Evolutionary conservation across 176 grass and related monocot genomes (phyloP), one percentile per base, ranked within the genome.

Genomic region (Carex cristatella): DNA sequence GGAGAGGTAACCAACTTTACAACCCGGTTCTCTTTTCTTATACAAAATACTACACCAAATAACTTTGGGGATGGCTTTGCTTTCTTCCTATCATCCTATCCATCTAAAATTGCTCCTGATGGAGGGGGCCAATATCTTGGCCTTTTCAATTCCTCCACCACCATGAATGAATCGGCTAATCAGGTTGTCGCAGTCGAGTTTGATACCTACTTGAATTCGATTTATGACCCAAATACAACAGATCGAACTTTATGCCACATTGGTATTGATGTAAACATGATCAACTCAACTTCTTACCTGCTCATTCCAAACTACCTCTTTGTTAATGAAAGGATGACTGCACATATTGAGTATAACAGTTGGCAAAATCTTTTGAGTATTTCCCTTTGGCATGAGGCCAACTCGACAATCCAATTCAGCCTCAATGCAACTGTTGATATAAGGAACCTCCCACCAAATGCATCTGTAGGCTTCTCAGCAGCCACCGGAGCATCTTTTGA

Each of bases 401-500:
- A 44, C 42, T 44, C 5, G 42, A 44, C 0, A 44, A 44, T 7
- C 42, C 4, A 44, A 6, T 44, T 44, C 42, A 44, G 5, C 4
- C 0, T 44, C 42, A 44, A 7, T 44, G 42, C 4, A 44, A 44
- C 2, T 42, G 40, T 94, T 12, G 66, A 94, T 63, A 10, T 94
- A 71, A 61, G 2, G 10, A 80, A 58, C 16, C 1, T 87, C 0
- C 84, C 89, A 66, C 81, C 93, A 2, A 61, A 74, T 5, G 19
- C 76, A 53, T 84, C 75, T 0, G 81, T 94, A 2, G 92, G 90
- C 27, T 94, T 94, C 86, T 94, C 92, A n/a, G 92, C 90, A 6
- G 74, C 86, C 12, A 92, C 92, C 0, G 90, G 92, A 5, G 23
- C 10, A 2, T 32, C 83, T 13, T 58, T 19, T 71, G 81, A 76